Evolutionary conservation across 2,329 filamentous ascomycete species (phyloP).

Genomic region (Neopestalotiopsis sp.): DNA sequence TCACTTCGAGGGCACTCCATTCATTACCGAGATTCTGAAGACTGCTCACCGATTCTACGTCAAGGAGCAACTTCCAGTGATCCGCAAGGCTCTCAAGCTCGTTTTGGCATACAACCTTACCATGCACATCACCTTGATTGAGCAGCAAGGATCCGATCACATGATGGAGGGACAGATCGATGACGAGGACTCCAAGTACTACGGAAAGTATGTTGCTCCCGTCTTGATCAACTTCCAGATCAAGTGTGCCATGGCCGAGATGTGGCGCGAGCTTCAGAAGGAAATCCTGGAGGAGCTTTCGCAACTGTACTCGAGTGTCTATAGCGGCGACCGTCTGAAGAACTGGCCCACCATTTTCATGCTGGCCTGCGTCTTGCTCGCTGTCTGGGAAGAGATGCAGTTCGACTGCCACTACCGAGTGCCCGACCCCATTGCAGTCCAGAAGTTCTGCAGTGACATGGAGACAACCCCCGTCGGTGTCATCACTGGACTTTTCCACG

Average conservation of each 20-base stretch:
- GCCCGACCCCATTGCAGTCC: constrained; percentile 80
- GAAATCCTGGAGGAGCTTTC: constrained; percentile 95
- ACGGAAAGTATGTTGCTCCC: constrained; percentile 87
- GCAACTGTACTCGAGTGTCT: constrained; percentile 92
- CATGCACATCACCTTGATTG: constrained; percentile 91
- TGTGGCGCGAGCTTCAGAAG: constrained; percentile 98
- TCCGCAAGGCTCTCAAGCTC: constrained; percentile 94
- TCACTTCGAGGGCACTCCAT: constrained; percentile 94
- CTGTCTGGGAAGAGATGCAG: constrained; percentile 98
- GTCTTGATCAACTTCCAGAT: constrained; percentile 99
- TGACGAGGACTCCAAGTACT: constrained; percentile 84
- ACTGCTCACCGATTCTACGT: constrained; percentile 92
- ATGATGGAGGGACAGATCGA: constrained; percentile 81
- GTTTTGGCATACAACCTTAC: constrained; percentile 96
- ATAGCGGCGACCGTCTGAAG: constrained; percentile 95
- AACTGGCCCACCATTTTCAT: constrained; percentile 99
- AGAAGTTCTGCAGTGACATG: constrained; percentile 97
- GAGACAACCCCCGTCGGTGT: constrained; percentile 94
- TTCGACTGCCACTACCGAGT: constrained; percentile 97
- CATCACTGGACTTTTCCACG: constrained; percentile 95
- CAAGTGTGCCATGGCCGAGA: constrained; percentile 94
- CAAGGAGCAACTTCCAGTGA: constrained; percentile 85
- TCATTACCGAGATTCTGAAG: constrained; percentile 95
- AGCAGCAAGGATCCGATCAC: constrained; percentile 84
- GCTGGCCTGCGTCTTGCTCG: constrained; percentile 88